Evolutionary conservation across 140 eudicot species (phyloP), one percentile per base, ranked within the genome.

Genomic region (Bidens hawaiensis): DNA sequence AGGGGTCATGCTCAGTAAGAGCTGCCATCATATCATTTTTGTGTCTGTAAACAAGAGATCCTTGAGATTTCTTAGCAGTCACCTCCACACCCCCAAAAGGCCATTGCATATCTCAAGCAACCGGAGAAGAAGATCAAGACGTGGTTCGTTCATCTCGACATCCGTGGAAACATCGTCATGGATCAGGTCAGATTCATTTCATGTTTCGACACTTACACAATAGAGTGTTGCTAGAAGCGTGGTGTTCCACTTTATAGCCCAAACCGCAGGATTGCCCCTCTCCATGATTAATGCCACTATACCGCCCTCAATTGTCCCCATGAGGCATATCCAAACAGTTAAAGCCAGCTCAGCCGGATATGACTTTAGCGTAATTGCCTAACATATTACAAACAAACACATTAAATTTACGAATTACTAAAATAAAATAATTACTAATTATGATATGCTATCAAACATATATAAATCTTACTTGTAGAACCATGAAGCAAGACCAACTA

Each of bases 301-400:
- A 1, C 85, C 83, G 27, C 95, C 89, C 73, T 91, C 86, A 11
- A 67, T 72, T 41, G 96, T 84, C 67, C 96, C 96, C 50, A 87
- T 38, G 34, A 91, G 22, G 79, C 99, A 91, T 80, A 91, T 85
- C 99, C 96, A 91, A 55, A 89, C 99, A 0, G 99, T 91, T 57
- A 91, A 78, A 23, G 99, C 83, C 14, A 91, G 87, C 79, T 91
- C 99, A 5, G 87, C 89, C 1, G 96, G 96, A 81, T 91, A 91
- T 5, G 96, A 78, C 71, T 63, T 66, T 57, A 91, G 81, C 11
- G 99, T 91, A 59, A 91, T 82, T 38, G 96, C 96, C 99, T 91
- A 56, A n/a, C 3, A 38, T 51, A 52, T 5, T 22, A 23, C 25
- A 59, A 34, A 14, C 4, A 6, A 68, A 60, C n/a, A n/a, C 28